Conservation (phyloP, 805 yeast genomes). For the Brettanomyces bruxellensis region DNA sequence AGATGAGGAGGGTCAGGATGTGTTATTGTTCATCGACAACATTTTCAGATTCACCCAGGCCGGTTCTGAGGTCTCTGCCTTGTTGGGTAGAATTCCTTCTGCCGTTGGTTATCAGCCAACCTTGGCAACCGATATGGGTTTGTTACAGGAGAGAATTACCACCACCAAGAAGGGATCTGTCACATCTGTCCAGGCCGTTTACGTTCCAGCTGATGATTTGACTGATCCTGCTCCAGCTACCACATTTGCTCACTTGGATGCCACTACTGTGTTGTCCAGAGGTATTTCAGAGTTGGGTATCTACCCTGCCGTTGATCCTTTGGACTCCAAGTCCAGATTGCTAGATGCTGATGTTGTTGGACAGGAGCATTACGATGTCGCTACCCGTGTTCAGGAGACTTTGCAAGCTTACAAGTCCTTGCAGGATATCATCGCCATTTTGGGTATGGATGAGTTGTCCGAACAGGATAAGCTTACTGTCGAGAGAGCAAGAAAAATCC, state of each 20-base stretch:
- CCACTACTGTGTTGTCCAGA: constrained; percentile 99
- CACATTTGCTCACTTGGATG: constrained; percentile 99
- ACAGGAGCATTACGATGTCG: constrained; percentile 96
- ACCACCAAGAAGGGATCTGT: constrained; percentile 99
- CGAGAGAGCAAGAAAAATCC: constrained; percentile 99
- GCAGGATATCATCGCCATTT: constrained; percentile 99
- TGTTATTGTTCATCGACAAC: constrained; percentile 97
- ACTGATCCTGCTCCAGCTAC: constrained; percentile 99
- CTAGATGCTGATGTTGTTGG: constrained; percentile 96
- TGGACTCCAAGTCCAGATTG: constrained; percentile 98
- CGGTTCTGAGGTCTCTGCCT: constrained; percentile 99
- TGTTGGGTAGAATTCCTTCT: constrained; percentile 99
- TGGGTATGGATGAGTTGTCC: constrained; percentile 99
- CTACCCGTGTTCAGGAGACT: constrained; percentile 93
- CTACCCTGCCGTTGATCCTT: constrained; percentile 99
- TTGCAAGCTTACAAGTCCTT: constrained; percentile 99
- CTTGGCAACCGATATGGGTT: constrained; percentile 99
- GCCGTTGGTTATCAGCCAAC: constrained; percentile 99
- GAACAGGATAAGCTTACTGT: constrained; percentile 98
- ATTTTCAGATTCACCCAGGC: constrained; percentile 99
- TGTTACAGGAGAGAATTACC: constrained; percentile 99
- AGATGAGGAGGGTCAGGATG: constrained; percentile 99
- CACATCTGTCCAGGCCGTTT: constrained; percentile 99
- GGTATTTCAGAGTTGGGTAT: constrained; percentile 99
- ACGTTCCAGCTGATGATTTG: constrained; percentile 99